A percentile compares a stretch with the other conserved stretches of the same genome.
Evolutionary conservation across 1,139 yeast genomes (phyloP).

Genomic region (Schizosaccharomyces versatilis): DNA sequence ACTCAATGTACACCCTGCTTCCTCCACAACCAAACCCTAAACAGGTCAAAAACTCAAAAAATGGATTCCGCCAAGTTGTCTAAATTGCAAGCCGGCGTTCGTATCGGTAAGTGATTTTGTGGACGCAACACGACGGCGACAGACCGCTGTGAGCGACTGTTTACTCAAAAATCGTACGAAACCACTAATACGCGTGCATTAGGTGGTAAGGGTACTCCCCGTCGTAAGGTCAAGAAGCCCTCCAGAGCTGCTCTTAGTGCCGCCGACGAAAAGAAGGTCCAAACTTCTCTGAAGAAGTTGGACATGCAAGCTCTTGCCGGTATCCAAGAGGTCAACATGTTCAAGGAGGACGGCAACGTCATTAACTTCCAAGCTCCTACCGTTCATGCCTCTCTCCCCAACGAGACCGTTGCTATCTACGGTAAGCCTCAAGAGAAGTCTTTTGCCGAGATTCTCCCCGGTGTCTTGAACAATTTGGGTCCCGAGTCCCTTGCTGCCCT

Average conservation of each 20-base stretch:
- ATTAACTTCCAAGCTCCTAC: constrained; percentile 49
- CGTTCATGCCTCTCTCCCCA: constrained; percentile 77
- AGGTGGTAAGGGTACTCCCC: constrained; percentile 29
- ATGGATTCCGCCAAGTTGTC: constrained; percentile 19
- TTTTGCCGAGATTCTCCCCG: constrained; percentile 82
- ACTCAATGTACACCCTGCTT: not conserved
- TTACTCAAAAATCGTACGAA: no score
- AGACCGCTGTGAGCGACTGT: not conserved
- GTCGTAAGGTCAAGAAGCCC: constrained; percentile 65
- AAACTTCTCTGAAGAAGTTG: constrained; percentile 71
- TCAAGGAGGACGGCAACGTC: constrained; percentile 89
- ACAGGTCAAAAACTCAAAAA: not conserved
- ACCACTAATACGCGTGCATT: not conserved
- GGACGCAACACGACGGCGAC: not conserved
- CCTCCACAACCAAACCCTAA: constrained; percentile 3
- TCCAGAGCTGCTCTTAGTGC: constrained; percentile 32
- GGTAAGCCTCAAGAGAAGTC: constrained; percentile 91
- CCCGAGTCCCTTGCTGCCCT: constrained; percentile 84
- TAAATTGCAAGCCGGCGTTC: constrained; percentile 22
- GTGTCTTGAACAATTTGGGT: constrained; percentile 88
- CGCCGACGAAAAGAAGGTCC: constrained; percentile 76
- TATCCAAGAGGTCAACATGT: constrained; percentile 92
- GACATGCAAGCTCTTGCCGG: constrained; percentile 75
- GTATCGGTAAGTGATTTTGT: constrained; percentile 18
- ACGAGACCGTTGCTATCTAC: constrained; percentile 85